These are phyloP conservation scores for Cladophialophora exuberans DNA, from an alignment of 2,329 filamentous ascomycete genomes.

Conservation along the genomic window DNA sequence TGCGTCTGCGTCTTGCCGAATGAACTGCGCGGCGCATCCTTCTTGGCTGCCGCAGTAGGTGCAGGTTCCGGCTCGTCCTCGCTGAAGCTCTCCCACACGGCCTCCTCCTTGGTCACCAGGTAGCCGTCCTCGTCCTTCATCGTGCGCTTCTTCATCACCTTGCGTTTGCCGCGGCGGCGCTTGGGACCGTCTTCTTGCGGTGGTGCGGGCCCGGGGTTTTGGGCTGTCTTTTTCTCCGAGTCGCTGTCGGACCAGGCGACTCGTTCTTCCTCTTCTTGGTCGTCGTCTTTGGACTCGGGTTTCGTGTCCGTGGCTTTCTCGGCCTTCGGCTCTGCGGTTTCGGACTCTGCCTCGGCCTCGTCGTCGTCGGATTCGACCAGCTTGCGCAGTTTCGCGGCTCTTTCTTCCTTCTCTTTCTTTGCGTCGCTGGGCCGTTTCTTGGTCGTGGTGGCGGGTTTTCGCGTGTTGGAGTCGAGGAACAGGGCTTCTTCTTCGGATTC, in stretches of 20 bases:
- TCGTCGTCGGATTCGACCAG: slow-evolving; percentile 76
- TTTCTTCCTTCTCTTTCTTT: slow-evolving; percentile 47
- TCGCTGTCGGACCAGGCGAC: slow-evolving; percentile 41
- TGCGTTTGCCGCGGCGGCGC: slow-evolving; percentile 73
- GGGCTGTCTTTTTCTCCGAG: slow-evolving; percentile 22
- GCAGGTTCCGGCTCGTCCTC: slow-evolving; percentile 73
- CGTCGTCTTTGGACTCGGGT: slow-evolving; percentile 52
- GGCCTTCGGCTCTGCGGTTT: slow-evolving; percentile 33
- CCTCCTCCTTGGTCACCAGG: slow-evolving; percentile 83
- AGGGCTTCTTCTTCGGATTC: slow-evolving; percentile 58
- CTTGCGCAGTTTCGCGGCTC: slow-evolving; percentile 66
- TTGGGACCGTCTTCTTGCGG: slow-evolving; percentile 61
- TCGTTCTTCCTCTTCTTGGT: slow-evolving; percentile 61
- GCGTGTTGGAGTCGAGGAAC: slow-evolving; percentile 46
- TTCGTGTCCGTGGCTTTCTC: slow-evolving; percentile 29
- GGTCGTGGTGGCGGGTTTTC: slow-evolving; percentile 39
- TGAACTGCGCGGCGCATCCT: slow-evolving; percentile 38
- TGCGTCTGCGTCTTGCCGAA: slow-evolving; percentile 43
- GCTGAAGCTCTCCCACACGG: slow-evolving; percentile 88
- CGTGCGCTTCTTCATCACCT: slow-evolving; percentile 85
- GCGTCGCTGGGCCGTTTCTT: slow-evolving; percentile 36
- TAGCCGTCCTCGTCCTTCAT: slow-evolving; percentile 88
- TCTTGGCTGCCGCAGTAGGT: slow-evolving; percentile 38
- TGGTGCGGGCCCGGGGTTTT: not conserved
- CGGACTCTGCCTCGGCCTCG: too few species aligned